Evolutionary conservation across 176 grass and related monocot species (phyloP).

Genomic region (Aegilops sharonensis): DNA sequence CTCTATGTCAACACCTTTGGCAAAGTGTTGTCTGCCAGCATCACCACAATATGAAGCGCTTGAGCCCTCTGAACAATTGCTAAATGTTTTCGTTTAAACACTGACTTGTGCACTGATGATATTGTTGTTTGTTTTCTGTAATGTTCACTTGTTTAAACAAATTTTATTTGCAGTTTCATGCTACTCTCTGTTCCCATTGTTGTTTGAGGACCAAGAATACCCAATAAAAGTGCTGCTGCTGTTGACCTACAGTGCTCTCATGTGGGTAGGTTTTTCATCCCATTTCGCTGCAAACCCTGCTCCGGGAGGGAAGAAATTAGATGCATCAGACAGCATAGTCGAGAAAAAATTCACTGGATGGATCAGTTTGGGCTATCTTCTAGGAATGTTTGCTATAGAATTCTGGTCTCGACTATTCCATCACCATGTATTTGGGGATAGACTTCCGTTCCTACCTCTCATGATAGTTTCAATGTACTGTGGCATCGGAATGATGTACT

Average conservation of each 20-base stretch:
- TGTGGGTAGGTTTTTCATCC: slow-evolving; percentile 75
- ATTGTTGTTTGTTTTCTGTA: slow-evolving; percentile 13
- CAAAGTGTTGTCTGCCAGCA: background rate
- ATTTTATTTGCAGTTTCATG: slow-evolving; percentile 69
- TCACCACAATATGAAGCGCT: background rate
- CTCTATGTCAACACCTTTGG: background rate
- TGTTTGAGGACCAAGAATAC: slow-evolving; percentile 87
- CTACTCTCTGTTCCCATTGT: slow-evolving; percentile 77
- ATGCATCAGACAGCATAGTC: background rate
- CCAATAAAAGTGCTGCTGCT: slow-evolving; percentile 72
- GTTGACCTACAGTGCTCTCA: slow-evolving; percentile 47
- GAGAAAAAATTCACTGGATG: slow-evolving; percentile 57
- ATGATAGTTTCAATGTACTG: slow-evolving; percentile 74
- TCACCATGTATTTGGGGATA: slow-evolving; percentile 51
- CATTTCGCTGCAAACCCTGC: slow-evolving; percentile 38
- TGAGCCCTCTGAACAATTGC: background rate
- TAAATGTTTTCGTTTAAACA: background rate
- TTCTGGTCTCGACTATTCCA: slow-evolving; percentile 71
- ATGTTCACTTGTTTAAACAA: slow-evolving; percentile 16
- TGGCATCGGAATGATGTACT: slow-evolving; percentile 81
- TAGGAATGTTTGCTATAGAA: slow-evolving; percentile 59
- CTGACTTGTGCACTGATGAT: background rate
- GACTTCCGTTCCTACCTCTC: slow-evolving; percentile 81
- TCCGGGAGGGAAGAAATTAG: slow-evolving; percentile 24
- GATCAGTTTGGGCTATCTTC: slow-evolving; percentile 50